Conservation (phyloP, 805 yeast species). For the Barnettozyma sp. region DNA sequence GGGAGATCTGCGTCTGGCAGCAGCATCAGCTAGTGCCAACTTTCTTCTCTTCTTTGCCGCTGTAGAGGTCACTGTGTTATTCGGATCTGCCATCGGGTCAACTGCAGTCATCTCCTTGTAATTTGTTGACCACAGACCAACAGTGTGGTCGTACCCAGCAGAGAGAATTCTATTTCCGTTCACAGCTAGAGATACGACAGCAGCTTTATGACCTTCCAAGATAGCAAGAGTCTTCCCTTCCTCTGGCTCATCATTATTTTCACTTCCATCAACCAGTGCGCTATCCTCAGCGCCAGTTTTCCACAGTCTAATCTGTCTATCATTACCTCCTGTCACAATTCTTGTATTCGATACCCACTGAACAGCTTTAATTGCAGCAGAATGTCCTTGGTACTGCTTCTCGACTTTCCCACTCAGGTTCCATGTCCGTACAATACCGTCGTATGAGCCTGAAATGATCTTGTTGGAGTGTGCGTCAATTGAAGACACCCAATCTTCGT, state of each 20-base stretch:
- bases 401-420: constrained; percentile 73
- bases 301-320: constrained; percentile 86
- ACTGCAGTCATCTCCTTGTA: constrained; percentile 75
- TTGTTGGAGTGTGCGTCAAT: constrained; percentile 37
- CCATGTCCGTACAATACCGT: constrained; percentile 90
- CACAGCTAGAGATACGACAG: constrained; percentile 66
- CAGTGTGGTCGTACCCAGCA: constrained; percentile 71
- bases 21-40: constrained; percentile 68
- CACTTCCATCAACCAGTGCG: constrained; percentile 27
- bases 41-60: constrained; percentile 86
- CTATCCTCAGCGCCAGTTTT: constrained; percentile 43
- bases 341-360: constrained; percentile 71
- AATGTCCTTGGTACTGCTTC: constrained; percentile 80
- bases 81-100: constrained; percentile 39
- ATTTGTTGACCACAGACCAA: constrained; percentile 86
- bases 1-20: constrained; percentile 77
- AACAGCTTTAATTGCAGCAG: constrained; percentile 78
- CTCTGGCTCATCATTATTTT: constrained; percentile 43
- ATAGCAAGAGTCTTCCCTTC: constrained; percentile 77
- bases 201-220: constrained; percentile 83
- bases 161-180: constrained; percentile 62
- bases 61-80: constrained; percentile 51
- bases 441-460: constrained; percentile 86
- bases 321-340: constrained; percentile 81
- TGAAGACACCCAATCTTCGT: constrained; percentile 94